A percentile compares a stretch with the other conserved stretches of the same genome.
Conservation (phyloP, 208 protist species). For the Acanthamoeba sp. region DNA sequence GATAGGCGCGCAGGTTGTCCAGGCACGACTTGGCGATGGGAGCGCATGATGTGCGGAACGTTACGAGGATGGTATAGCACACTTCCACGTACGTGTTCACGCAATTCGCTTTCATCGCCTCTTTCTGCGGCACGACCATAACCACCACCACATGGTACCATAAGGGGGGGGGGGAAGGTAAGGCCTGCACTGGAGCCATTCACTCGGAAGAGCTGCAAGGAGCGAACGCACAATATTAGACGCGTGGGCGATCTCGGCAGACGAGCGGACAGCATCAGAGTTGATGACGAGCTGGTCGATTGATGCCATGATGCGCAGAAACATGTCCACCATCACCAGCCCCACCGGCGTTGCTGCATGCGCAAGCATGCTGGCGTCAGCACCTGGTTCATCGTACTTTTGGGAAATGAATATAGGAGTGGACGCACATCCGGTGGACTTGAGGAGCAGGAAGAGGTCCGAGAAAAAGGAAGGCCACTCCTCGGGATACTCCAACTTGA, state of each 20-base stretch:
- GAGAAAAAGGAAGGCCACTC: conserved; percentile 79
- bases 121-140: conserved; percentile 71
- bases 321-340: conserved; percentile 76
- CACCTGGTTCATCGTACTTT: not conserved
- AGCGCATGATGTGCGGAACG: conserved; percentile 8
- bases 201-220: too few relatives aligned
- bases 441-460: conserved; percentile 17
- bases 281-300: conserved; percentile 81
- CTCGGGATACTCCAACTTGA: conserved; percentile 81
- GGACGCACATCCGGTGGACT: not conserved
- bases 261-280: conserved; percentile 74
- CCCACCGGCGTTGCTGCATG: not conserved
- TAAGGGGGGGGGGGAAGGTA: not conserved
- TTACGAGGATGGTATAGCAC: conserved; percentile 79
- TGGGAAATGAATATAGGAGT: not conserved
- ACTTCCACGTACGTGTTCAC: conserved; percentile 75
- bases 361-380: not conserved
- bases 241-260: conserved; percentile 77
- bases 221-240: conserved; percentile 79
- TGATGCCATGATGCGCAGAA: conserved; percentile 78
- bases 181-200: too few relatives aligned
- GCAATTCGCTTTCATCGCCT: conserved; percentile 78
- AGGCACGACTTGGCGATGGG: conserved; percentile 75
- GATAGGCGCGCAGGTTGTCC: conserved; percentile 77
- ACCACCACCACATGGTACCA: not conserved